Percentiles rank a stretch among this genome's conserved stretches.
Conservation (phyloP, 164 flowering plant species). For the Liquidambar formosana region DNA sequence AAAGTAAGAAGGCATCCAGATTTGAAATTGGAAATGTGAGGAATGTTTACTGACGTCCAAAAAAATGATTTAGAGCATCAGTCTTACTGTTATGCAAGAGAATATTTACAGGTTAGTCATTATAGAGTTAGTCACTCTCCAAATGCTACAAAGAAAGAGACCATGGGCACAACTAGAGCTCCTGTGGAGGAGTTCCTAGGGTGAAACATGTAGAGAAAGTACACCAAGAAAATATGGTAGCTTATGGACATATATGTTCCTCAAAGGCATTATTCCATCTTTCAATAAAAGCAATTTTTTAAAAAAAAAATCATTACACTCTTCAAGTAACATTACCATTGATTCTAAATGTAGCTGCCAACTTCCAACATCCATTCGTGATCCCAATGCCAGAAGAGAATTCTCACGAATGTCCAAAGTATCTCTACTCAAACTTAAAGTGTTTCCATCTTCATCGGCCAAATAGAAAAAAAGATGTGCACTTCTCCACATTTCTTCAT, state of each 20-base stretch:
- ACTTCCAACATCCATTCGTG: conserved; percentile 61
- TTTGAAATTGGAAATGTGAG: not conserved
- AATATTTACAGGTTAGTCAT: not conserved
- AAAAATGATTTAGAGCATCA: not conserved
- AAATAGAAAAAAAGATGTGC: conserved; percentile 87
- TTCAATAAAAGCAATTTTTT: not conserved
- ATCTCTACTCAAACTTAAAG: conserved; percentile 46
- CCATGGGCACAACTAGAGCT: not conserved
- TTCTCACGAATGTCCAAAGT: conserved; percentile 32
- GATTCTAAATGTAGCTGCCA: conserved; percentile 91
- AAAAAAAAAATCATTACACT: too few species aligned
- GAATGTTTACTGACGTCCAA: not conserved
- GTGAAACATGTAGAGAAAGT: not conserved
- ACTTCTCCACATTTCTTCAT: conserved; percentile 45
- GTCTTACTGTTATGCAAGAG: not conserved
- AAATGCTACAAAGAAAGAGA: not conserved
- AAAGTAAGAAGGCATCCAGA: not conserved
- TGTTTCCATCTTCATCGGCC: conserved; percentile 85
- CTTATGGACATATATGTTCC: not conserved
- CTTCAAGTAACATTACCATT: conserved; percentile 42
- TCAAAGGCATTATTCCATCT: not conserved
- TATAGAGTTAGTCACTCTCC: not conserved
- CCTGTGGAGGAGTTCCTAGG: not conserved
- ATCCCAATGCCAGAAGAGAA: conserved; percentile 71
- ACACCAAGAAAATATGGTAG: not conserved